Base-by-base conservation (phyloP, 768 basidiomycete genomes). In the Bullera alba region DNA sequence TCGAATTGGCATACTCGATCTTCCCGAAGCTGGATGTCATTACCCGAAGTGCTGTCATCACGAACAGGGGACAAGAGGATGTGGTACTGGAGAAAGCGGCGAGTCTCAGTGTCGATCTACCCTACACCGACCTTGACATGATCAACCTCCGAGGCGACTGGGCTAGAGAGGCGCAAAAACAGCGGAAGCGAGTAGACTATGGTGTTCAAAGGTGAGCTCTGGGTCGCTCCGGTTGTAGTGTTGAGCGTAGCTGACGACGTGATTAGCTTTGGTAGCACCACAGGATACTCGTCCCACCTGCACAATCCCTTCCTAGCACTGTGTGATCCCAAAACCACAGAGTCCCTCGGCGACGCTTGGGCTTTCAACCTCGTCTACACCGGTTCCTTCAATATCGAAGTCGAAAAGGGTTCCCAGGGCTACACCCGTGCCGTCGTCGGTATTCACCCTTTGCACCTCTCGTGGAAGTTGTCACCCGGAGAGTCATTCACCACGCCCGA, bases 291-390 rank as follows among this genome's bases (percentile, higher is more conserved):
- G 0, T 59, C 57, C 3, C 57, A 56, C 39, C 36, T 51, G 2
- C 52, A 56, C 45, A 65, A 65, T 47, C 63, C 63, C 5, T 65
- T 61, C 50, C 32, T 65, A 30, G 60, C 48, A 1, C 29, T 65
- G 15, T 44, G 54, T 12, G 19, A 36, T 8, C 37, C 53, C 29
- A 10, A 14, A 1, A 61, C 63, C 17, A 51, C 50, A 12, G 60
- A 65, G 39, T 44, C 48, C 7, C 14, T 28, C 14, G 63, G 63
- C 14, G 32, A 43, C n/a, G 57, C 52, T 4, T 59, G 47, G 43
- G 63, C 57, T 0, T 65, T 59, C 54, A 61, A 37, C 49, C 52
- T 65, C 1, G 41, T 65, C 50, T 59, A 61, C 44, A 30, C 51
- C 25, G 63, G 63, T 4, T 61, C 60, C 0, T 47, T 41, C 52